Base-by-base conservation (phyloP, 768 basidiomycete species). In the Lanmaoa pseudosensibilis region DNA sequence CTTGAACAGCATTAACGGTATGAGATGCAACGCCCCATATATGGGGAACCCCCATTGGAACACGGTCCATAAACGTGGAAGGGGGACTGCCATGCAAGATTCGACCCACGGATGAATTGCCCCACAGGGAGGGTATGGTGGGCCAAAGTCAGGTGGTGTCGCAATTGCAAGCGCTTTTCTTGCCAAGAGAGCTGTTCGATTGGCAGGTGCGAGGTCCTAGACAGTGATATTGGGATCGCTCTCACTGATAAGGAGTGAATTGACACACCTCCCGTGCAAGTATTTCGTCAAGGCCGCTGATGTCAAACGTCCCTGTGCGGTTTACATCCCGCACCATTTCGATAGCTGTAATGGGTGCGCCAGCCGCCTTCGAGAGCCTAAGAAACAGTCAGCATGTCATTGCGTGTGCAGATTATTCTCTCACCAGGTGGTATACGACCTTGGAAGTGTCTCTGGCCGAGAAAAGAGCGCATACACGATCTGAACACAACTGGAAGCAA, bases 1-100 rank as follows among this genome's bases (percentile, higher is more conserved):
- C 63, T 92, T 90, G 72, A 98, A 92, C 5, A 97, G 75, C 12
- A 98, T 74, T 46, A 87, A 80, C 2, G 96, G 95, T 30, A 97
- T 83, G 56, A 97, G 81, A 70, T 98, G 96, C 33, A 98, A 73
- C 0, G 92, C 94, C 21, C 91, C 87, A 64, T 98, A 98, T 39
- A 88, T 83, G 4, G 85, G 88, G 43, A 89, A 69, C 74, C 90
- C 93, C 89, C 83, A 95, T 73, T 82, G 83, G 69, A 88, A 90
- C 7, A 97, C 94, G 18, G 82, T 76, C 62, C 87, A 80, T 72
- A 94, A 90, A 30, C 93, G 85, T 38, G 67, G 65, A 32, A 80
- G 33, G 70, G 75, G 69, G 59, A 83, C 78, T 2, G 69, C 61
- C 15, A 70, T 60, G 62, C 86, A 88, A 2, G 76, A 78, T 43